Evolutionary conservation across 345 rosid genomes (phyloP), one percentile per base, ranked within the genome.

Genomic region (Citrus trifoliata): DNA sequence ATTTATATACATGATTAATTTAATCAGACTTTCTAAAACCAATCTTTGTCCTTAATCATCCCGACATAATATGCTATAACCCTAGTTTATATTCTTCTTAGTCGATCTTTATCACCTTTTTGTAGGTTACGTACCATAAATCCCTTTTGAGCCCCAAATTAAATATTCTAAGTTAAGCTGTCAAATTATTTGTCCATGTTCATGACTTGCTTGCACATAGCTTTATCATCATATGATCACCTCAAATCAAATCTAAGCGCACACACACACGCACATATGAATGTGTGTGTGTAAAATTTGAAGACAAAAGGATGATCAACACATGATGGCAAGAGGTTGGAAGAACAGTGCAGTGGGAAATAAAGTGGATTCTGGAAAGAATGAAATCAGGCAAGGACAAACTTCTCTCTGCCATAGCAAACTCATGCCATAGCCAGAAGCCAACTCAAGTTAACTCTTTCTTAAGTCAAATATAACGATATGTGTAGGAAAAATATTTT

Each of bases 1-100:
- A 53, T 62, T 46, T 12, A 46, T 46, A 4, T 46, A 46, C 18
- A 21, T 10, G 37, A 62, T 58, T 38, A 64, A 10, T 71, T 38
- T 70, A 24, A 61, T 71, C 64, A 37, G 8, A 6, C 21, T 24
- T 64, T 67, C 18, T 60, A 68, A 74, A 70, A 77, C 70, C 63
- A 75, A 78, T 67, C 48, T 76, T 80, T 83, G 80, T 82, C 82
- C 74, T 79, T 83, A 58, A 67, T 79, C 89, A 71, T 79, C 67
- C 67, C 73, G 62, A 79, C 86, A 73, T 27, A 35, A 53, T 66
- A 33, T 46, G 33, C 10, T 46, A 25, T 53, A 48, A 19, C 63
- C 63, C 61, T 71, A 48, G 51, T 72, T 80, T 79, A 27, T 73
- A 24, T 58, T 33, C 35, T 46, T 35, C 60, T 48, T 63, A 25